These are phyloP conservation scores for Curvularia eragrostidis DNA, from an alignment of 2,329 filamentous ascomycete genomes.

Conservation along the genomic window DNA sequence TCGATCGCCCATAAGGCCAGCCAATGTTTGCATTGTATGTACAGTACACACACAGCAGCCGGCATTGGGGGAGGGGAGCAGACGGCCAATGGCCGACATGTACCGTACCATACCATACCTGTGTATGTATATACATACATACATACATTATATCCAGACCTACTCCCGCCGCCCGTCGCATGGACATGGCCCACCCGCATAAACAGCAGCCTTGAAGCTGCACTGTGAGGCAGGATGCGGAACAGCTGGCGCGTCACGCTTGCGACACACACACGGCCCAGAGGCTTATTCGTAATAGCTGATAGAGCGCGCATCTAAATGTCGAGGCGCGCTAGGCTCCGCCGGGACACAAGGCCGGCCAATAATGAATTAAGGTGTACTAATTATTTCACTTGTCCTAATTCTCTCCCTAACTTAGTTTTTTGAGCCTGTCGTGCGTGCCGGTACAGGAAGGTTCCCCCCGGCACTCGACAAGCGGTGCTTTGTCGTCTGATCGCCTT, in stretches of 20 bases:
- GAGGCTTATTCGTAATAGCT: constrained; percentile 36
- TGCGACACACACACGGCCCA: constrained; percentile 29
- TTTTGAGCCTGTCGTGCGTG: not conserved
- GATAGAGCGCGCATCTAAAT: constrained; percentile 38
- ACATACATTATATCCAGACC: too few species aligned
- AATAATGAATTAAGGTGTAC: constrained; percentile 39
- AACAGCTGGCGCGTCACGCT: constrained; percentile 24
- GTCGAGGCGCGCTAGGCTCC: constrained; percentile 32
- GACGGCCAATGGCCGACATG: not conserved
- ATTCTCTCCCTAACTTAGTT: constrained; percentile 24
- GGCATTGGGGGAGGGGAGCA: not conserved
- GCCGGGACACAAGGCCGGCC: constrained; percentile 30
- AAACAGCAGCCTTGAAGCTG: not conserved
- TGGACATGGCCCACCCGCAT: not conserved
- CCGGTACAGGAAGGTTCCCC: constrained; percentile 15
- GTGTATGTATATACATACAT: not conserved
- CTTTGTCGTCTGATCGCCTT: not conserved
- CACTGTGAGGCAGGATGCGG: constrained; percentile 2
- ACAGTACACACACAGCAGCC: not conserved
- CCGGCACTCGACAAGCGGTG: not conserved
- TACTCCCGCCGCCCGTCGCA: not conserved
- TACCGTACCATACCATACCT: not conserved
- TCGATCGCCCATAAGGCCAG: not conserved
- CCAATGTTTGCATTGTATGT: not conserved
- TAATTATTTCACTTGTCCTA: constrained; percentile 33